Base-by-base conservation (phyloP, 2,329 filamentous ascomycete genomes). In the Raffaelea ambrosiae region DNA sequence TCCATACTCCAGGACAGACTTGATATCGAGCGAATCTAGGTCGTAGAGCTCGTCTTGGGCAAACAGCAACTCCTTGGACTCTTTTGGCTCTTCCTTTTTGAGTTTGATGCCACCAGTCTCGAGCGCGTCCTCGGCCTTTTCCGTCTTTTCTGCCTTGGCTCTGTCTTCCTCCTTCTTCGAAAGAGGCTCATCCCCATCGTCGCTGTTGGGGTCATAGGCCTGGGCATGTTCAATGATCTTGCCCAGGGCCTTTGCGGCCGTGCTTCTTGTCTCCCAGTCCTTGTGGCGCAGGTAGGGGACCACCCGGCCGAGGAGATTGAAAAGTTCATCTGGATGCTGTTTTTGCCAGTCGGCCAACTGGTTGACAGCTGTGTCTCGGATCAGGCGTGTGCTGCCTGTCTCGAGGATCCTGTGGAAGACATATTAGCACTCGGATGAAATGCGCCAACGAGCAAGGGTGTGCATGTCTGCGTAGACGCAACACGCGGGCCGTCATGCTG, bases 271-370 rank as follows among this genome's bases (percentile, higher is more conserved):
- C 61, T 98, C 93, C 93, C 93, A 98, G 62, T 90, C 91, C 64
- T 91, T 95, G 57, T 93, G 91, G 50, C 88, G 82, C 26, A 98
- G 76, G 65, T 96, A 98, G 1, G 93, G 91, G n/a, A 98, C 83
- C 29, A 98, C 90, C 51, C 91, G 79, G 26, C 88, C 91, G 13
- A 98, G 76, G 7, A 98, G 77, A 62, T 97, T 96, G 69, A 97
- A 97, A 1, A 98, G 74, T 65, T 98, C 94, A 68, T 98, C 91
- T 0, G 93, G 93, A 59, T 97, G 93, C 65, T 93, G 87, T 64
- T 96, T 97, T 68, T 98, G 94, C 66, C 95, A 93, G 68, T 98
- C 93, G 53, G 90, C 93, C 54, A 98, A 77, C 69, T 98, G 93
- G 62, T 94, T 89, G 53, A 95, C 93, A 53, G 93, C 94, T 53